Conservation (phyloP, 768 basidiomycete genomes). For the Rhodotorula diobovata region DNA sequence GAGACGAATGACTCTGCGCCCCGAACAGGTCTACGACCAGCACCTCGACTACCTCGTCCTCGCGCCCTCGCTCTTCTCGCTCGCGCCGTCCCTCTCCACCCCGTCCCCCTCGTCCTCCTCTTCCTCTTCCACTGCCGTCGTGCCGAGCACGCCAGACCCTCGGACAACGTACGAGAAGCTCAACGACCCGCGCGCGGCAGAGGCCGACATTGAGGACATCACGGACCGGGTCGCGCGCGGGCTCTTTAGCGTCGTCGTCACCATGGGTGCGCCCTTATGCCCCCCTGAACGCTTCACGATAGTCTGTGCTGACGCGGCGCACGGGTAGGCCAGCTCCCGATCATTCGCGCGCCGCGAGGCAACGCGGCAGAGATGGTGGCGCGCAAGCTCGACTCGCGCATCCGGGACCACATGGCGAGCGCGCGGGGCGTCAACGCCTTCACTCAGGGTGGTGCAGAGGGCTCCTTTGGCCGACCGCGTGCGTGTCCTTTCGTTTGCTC, state of each 20-base stretch:
- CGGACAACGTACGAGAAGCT: constrained; percentile 71
- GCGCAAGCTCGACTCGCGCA: constrained; percentile 84
- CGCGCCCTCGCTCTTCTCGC: constrained; percentile 84
- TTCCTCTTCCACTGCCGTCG: constrained; percentile 45
- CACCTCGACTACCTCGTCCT: constrained; percentile 95
- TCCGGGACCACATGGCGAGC: constrained; percentile 72
- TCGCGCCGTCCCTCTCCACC: constrained; percentile 58
- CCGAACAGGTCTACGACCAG: constrained; percentile 80
- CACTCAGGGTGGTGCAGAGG: constrained; percentile 46
- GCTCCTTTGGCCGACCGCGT: constrained; percentile 54
- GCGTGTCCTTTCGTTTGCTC: not conserved
- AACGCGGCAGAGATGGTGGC: constrained; percentile 99
- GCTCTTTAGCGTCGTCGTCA: constrained; percentile 83
- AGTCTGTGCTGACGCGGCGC: not conserved
- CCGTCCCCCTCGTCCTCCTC: constrained; percentile 42
- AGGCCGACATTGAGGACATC: constrained; percentile 85
- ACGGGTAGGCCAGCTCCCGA: constrained; percentile 77
- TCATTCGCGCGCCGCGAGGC: constrained; percentile 87
- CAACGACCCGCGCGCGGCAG: constrained; percentile 83
- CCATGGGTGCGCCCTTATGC: constrained; percentile 59
- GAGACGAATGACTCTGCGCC: too few relatives aligned
- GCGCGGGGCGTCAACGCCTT: constrained; percentile 43
- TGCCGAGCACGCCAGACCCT: constrained; percentile 32
- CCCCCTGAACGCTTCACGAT: not conserved
- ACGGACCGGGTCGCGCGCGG: constrained; percentile 87